Conservation (phyloP, 148 eudicot species). For the Nepenthes gracilis region DNA sequence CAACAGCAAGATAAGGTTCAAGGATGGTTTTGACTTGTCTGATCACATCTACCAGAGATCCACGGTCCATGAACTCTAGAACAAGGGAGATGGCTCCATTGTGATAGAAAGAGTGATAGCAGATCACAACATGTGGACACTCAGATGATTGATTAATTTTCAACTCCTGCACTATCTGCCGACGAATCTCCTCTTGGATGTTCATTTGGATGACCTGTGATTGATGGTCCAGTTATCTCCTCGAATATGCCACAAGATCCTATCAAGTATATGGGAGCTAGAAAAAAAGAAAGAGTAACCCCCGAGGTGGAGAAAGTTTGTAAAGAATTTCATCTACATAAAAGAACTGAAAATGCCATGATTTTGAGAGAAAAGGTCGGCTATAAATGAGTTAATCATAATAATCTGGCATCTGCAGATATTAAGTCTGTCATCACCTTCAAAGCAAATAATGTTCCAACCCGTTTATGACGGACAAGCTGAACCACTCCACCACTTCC, state of each 20-base stretch:
- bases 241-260: background rate
- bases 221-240: conserved; percentile 1
- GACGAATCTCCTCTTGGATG: conserved; percentile 91
- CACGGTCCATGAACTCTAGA: conserved; percentile 95
- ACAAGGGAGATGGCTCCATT: conserved; percentile 91
- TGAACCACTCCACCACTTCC: conserved; percentile 99
- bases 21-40: conserved; percentile 91
- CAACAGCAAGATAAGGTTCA: conserved; percentile 95
- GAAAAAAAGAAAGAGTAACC: too few relatives aligned
- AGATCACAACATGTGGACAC: conserved; percentile 77
- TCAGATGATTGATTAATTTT: conserved; percentile 94
- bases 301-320: too few relatives aligned
- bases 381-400: background rate
- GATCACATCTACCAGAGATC: conserved; percentile 77
- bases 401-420: background rate
- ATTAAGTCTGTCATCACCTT: conserved; percentile 38
- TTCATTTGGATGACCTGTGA: conserved; percentile 94
- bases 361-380: background rate
- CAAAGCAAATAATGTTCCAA: conserved; percentile 79
- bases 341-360: background rate
- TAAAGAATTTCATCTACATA: too few relatives aligned
- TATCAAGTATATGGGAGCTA: background rate
- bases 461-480: conserved; percentile 98
- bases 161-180: conserved; percentile 95
- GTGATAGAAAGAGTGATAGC: conserved; percentile 91